Evolutionary conservation across 805 yeast species (phyloP), one percentile per base, ranked within the genome.

Genomic region (Lipomyces yamanashiensis): DNA sequence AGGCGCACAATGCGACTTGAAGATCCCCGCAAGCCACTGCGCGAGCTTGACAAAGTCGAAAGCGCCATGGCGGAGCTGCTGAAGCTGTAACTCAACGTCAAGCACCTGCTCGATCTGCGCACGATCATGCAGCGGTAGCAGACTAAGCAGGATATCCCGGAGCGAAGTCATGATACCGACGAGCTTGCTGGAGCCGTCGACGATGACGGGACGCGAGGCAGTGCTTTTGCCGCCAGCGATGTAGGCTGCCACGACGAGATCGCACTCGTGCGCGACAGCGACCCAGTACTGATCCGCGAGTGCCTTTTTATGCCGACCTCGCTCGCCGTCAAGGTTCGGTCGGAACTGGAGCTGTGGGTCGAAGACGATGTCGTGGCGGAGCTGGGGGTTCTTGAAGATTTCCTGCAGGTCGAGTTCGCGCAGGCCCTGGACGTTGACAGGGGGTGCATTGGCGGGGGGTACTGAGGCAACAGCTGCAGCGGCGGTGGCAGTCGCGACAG

Each of bases 1-100:
- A 66, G 98, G 98, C 7, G 97, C 97, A 77, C 97, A 92, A 74
- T 90, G 97, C 58, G 87, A 85, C 76, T 92, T 90, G 77, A 93
- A 87, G 39, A 91, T 84, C 39, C 82, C 80, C 1, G 90, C 85
- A 48, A 92, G 80, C 93, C 96, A 89, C 61, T 81, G 80, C 1
- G 92, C 83, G 70, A 91, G 81, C 43, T 83, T 81, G 19, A 85
- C 83, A 77, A 89, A 89, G 74, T 88, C 89, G 70, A 89, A 83
- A n/a, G 89, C 84, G 49, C 67, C 59, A 67, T 84, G 85, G 47
- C 83, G 76, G 58, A 92, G 74, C 74, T 91, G 96, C 77, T 91
- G 96, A 54, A 88, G 79, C 44, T 89, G 79, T 52, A 91, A 77
- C 61, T 88, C 92, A 15, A 88, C 81, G 76, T 92, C 96, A 78